phyloP scores from a whole-genome alignment of 1,284 basidiomycete genomes.

The Fomitopsis palustris region DNA sequence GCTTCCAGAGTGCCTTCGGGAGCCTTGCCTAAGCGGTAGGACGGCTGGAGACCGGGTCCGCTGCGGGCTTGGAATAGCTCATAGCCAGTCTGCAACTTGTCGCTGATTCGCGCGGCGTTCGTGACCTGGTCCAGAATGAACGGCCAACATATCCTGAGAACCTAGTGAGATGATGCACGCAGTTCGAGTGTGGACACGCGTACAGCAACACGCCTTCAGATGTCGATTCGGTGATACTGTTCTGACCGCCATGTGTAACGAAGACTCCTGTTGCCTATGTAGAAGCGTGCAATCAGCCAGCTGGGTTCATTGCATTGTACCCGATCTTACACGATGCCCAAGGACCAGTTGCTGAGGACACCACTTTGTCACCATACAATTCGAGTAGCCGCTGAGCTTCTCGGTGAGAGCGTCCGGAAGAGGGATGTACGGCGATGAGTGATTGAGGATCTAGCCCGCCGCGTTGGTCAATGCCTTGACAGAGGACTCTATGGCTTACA shows the following conservation, averaged over 20 bases:
- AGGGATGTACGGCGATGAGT: neutral
- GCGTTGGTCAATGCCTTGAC: neutral
- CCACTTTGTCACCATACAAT: constrained; percentile 1
- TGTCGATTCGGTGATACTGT: constrained; percentile 13
- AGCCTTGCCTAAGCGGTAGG: constrained; percentile 13
- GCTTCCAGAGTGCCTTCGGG: constrained; percentile 13
- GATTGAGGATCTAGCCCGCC: neutral
- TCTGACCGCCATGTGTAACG: constrained; percentile 17
- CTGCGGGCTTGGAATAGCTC: constrained; percentile 26
- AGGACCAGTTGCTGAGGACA: constrained; percentile 4
- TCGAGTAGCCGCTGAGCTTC: neutral
- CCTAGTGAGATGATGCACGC: neutral
- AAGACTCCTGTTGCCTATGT: constrained; percentile 13
- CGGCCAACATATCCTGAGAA: constrained; percentile 22
- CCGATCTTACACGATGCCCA: neutral
- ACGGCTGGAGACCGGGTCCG: constrained; percentile 16
- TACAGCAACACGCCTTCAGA: constrained; percentile 13
- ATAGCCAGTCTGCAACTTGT: constrained; percentile 21
- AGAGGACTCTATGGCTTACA: neutral
- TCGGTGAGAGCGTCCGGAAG: constrained; percentile 1
- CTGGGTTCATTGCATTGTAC: neutral
- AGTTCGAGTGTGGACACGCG: neutral
- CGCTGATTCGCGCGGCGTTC: constrained; percentile 15
- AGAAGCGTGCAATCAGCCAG: neutral
- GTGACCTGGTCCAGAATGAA: constrained; percentile 19